A percentile compares a stretch with the other conserved stretches of the same genome.
phyloP scores from a whole-genome alignment of 2,329 filamentous ascomycete genomes.

The Alternaria brassicae region DNA sequence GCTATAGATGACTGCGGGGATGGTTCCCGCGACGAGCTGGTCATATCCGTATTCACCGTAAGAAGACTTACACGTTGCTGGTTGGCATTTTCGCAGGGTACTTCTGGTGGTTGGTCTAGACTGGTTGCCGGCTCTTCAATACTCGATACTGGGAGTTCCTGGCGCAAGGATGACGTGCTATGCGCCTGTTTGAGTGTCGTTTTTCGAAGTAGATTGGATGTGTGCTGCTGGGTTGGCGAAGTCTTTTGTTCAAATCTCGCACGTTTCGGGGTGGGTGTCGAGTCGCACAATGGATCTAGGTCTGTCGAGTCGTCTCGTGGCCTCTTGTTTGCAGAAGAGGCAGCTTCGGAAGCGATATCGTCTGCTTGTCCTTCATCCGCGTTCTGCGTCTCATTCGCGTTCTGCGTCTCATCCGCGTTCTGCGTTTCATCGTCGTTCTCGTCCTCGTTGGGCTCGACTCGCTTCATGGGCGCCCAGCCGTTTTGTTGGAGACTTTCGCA shows the following conservation, averaged over 20 bases:
- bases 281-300: conserved; percentile 21
- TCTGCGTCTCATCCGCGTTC: conserved; percentile 19
- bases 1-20: conserved; percentile 39
- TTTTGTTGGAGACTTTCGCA: conserved; percentile 80
- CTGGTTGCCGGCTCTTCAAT: conserved; percentile 40
- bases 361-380: conserved; percentile 5
- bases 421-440: conserved; percentile 21
- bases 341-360: background rate
- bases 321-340: conserved; percentile 35
- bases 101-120: conserved; percentile 22
- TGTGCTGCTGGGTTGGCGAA: conserved; percentile 17
- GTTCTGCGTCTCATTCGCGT: conserved; percentile 16
- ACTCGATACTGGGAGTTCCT: conserved; percentile 42
- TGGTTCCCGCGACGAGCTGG: conserved; percentile 35
- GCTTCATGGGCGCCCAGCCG: conserved; percentile 73
- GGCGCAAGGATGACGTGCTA: conserved; percentile 40
- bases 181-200: conserved; percentile 43
- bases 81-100: conserved; percentile 37
- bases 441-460: conserved; percentile 45
- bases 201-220: conserved; percentile 29
- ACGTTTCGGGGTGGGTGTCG: conserved; percentile 24
- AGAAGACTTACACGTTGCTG: conserved; percentile 45
- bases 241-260: conserved; percentile 20
- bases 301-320: conserved; percentile 32
- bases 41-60: conserved; percentile 38